Evolutionary conservation across 177 flowering plant genomes (phyloP).

Genomic region (Tripterygium wilfordii): DNA sequence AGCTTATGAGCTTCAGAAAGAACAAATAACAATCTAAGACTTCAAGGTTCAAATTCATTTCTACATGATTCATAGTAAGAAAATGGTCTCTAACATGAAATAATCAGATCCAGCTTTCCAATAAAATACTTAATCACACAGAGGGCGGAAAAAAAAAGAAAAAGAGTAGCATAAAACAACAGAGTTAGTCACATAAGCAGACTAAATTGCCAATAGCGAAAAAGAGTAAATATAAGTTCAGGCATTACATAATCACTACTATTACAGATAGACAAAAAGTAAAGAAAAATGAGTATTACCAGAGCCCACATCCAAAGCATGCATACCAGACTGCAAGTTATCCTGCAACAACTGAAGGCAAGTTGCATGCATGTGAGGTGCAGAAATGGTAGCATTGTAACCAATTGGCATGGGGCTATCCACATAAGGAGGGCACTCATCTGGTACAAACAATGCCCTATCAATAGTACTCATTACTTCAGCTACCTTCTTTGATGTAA

Average conservation of each 20-base stretch:
- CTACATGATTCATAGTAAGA: no score
- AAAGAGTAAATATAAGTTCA: no score
- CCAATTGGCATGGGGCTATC: slow-evolving; percentile 89
- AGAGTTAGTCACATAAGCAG: no score
- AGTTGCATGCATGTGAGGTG: slow-evolving; percentile 99
- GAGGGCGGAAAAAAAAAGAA: no score
- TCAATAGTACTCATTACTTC: slow-evolving; percentile 84
- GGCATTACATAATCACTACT: not conserved
- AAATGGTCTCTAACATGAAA: no score
- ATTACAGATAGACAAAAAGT: not conserved
- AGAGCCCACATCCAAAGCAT: slow-evolving; percentile 91
- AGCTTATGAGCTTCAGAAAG: no score
- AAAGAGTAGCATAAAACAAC: no score
- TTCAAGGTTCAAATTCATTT: no score
- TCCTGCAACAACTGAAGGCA: slow-evolving; percentile 84
- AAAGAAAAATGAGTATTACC: slow-evolving; percentile 30
- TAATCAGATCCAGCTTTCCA: no score
- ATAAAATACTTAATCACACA: no score
- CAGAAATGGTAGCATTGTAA: slow-evolving; percentile 95
- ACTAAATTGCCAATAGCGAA: no score
- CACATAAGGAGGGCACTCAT: slow-evolving; percentile 56
- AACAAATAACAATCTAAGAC: no score
- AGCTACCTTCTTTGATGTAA: slow-evolving; percentile 64
- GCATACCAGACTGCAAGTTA: slow-evolving; percentile 93
- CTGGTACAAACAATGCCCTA: slow-evolving; percentile 82